Evolutionary conservation across 345 rosid species (phyloP), one percentile per base, ranked within the genome.

Genomic region (Camelina sativa): DNA sequence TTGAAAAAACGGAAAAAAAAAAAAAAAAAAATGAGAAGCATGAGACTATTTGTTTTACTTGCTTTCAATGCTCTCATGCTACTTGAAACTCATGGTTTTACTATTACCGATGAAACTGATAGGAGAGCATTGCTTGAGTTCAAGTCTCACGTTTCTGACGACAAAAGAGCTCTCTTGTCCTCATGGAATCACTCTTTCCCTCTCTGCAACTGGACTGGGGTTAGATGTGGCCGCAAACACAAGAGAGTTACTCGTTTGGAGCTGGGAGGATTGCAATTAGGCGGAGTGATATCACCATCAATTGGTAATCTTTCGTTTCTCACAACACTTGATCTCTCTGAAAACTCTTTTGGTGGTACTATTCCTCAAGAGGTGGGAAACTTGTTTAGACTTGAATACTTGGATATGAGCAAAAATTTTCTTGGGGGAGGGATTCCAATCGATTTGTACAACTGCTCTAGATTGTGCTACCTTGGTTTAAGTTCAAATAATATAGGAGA

Each of bases 361-460:
- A 63, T 63, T 4, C 35, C 67, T 16, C 9, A 3, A 10, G 38
- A 65, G 23, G 2, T 65, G 17, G 69, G 69, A 23, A 65, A 25
- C 23, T 23, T 65, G n/a, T 46, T 44, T 7, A 65, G 69, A 25
- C 55, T 65, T 15, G 0, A 25, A 28, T 3, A 47, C 25, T 47
- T 65, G 43, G 0, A 11, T 28, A 44, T 65, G 56, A n/a, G 15
- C n/a, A 3, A 0, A 0, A 65, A 65, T 65, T 2, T 15, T 8
- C 6, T 65, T 0, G 0, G 0, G 3, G 59, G 37, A 25, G 11
- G 0, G 37, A 55, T 55, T 55, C 37, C 59, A 2, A 0, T 2
- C 2, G 3, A 16, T 55, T 4, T 55, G 0, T 1, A 0, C 3
- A 55, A 55, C 5, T 55, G 37, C 37, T 55, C 59, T 12, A 55